Conservation (phyloP, 192 early-diverging fungal species). For the Umbelopsis sp. region DNA sequence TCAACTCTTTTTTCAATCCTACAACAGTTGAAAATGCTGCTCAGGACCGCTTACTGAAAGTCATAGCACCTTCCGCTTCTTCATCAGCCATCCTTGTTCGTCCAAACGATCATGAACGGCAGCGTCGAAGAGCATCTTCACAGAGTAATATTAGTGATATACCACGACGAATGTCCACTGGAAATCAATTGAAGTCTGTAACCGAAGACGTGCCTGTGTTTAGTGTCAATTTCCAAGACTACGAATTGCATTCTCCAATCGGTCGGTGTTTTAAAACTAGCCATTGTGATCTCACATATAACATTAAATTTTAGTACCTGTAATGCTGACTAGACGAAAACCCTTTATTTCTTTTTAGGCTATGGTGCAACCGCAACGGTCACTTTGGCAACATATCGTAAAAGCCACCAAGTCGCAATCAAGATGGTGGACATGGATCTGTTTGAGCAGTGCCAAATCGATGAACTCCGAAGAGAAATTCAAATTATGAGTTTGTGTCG, state of each 20-base stretch:
- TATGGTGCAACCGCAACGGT: slow-evolving; percentile 37
- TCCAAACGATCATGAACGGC: slow-evolving; percentile 12
- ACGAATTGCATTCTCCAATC: slow-evolving; percentile 21
- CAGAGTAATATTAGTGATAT: slow-evolving; percentile 1
- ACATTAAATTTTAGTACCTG: no score
- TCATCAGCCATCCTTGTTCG: slow-evolving; percentile 16
- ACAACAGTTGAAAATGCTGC: not conserved
- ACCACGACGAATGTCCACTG: slow-evolving; percentile 4
- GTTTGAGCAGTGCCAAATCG: slow-evolving; percentile 13
- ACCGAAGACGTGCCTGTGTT: slow-evolving; percentile 10
- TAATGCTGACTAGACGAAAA: not conserved
- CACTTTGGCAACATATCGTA: slow-evolving; percentile 27
- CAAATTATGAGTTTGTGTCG: slow-evolving; percentile 39
- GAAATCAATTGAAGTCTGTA: slow-evolving; percentile 3
- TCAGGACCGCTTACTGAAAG: slow-evolving; percentile 4
- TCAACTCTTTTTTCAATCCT: slow-evolving; percentile 4
- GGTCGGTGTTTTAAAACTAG: slow-evolving; percentile 12
- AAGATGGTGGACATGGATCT: slow-evolving; percentile 27
- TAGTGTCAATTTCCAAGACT: slow-evolving; percentile 20
- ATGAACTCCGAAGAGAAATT: slow-evolving; percentile 31
- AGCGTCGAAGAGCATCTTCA: slow-evolving; percentile 3
- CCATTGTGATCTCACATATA: not conserved
- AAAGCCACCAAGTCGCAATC: slow-evolving; percentile 29
- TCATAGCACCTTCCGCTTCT: not conserved
- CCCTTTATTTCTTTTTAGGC: slow-evolving; percentile 16